phyloP scores from a whole-genome alignment of 371 early-diverging fungal genomes.

The Rhizopus arrhizus region DNA sequence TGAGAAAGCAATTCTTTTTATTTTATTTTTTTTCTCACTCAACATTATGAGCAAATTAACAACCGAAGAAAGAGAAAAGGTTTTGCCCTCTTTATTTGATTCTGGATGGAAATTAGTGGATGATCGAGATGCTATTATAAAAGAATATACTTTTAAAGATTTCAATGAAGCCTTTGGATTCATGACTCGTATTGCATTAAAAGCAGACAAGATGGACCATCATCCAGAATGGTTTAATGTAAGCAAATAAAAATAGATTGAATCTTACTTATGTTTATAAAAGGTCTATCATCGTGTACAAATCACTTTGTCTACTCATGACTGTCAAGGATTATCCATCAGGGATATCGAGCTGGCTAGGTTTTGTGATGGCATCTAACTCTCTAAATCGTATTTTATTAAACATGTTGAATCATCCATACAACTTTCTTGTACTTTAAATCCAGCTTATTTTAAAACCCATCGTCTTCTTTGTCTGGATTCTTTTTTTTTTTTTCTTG shows the following conservation, averaged over 20 bases:
- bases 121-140: constrained; percentile 79
- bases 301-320: constrained; percentile 86
- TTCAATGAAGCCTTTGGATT: constrained; percentile 90
- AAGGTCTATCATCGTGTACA: constrained; percentile 87
- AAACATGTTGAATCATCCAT: too few species aligned
- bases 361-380: constrained; percentile 54
- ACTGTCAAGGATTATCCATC: constrained; percentile 76
- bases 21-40: not conserved
- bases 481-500: too few species aligned
- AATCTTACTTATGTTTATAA: not conserved
- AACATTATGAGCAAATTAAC: constrained; percentile 29
- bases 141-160: constrained; percentile 73
- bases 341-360: constrained; percentile 79
- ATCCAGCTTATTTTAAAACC: too few species aligned
- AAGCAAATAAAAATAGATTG: constrained; percentile 14
- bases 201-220: constrained; percentile 88
- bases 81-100: constrained; percentile 50
- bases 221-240: constrained; percentile 95
- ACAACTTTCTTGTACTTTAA: not conserved
- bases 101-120: constrained; percentile 64
- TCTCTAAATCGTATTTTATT: too few species aligned
- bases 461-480: too few species aligned
- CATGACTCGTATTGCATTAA: constrained; percentile 87
- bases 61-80: constrained; percentile 48
- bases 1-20: not conserved